phyloP scores from a whole-genome alignment of 805 yeast genomes.

The Saturnispora diversa region DNA sequence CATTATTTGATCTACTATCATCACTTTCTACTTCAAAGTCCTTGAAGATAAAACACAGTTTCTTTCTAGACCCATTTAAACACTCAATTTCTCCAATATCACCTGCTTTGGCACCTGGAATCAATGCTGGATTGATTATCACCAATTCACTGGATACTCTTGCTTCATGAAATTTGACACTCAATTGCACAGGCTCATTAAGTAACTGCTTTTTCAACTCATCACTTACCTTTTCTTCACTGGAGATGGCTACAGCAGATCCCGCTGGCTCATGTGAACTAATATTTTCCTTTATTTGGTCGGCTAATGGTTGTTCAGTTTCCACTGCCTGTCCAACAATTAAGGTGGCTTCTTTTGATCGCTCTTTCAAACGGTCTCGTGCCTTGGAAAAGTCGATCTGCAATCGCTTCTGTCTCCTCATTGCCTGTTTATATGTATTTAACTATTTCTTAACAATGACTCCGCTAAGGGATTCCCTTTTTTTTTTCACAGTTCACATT shows the following conservation, averaged over 20 bases:
- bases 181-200: slow-evolving; percentile 34
- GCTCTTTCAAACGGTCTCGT: slow-evolving; percentile 25
- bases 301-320: no score
- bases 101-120: slow-evolving; percentile 65
- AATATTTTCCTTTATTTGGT: no score
- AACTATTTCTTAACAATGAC: no score
- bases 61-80: slow-evolving; percentile 31
- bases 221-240: slow-evolving; percentile 5
- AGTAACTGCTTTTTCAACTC: slow-evolving; percentile 3
- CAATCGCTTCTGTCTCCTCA: slow-evolving; percentile 21
- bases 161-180: slow-evolving; percentile 59
- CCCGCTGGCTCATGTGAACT: no score
- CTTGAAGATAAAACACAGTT: slow-evolving; percentile 38
- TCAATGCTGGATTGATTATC: slow-evolving; percentile 46
- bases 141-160: slow-evolving; percentile 52
- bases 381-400: slow-evolving; percentile 24
- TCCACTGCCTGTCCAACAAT: slow-evolving; percentile 22
- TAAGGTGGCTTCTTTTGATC: slow-evolving; percentile 30
- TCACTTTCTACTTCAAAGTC: slow-evolving; percentile 14
- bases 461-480: no score
- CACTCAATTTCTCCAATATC: slow-evolving; percentile 65
- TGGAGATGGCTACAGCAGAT: background rate
- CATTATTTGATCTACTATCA: background rate
- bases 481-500: no score
- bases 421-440: slow-evolving; percentile 1